Evolutionary conservation across 202 grass and related monocot species (phyloP).

Genomic region (Zoysia matrella): DNA sequence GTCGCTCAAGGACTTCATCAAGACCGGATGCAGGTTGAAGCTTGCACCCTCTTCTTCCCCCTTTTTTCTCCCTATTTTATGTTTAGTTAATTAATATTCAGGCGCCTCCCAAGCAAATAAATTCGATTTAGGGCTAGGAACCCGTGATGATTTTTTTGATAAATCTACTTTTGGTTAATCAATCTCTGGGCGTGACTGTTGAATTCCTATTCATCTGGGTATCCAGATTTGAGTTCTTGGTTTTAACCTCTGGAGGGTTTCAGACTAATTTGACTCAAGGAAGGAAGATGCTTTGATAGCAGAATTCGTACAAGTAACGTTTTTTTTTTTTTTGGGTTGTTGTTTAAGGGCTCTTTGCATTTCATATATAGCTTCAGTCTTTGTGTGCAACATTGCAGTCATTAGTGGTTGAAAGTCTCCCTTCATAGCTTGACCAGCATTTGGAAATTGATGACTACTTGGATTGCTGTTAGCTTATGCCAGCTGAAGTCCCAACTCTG

Average conservation of each 20-base stretch:
- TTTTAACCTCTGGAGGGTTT: background rate
- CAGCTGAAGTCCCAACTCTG: background rate
- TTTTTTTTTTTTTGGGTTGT: background rate
- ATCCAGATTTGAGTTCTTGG: background rate
- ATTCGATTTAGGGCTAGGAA: background rate
- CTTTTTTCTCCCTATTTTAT: background rate
- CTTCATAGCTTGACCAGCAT: background rate
- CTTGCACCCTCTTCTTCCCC: background rate
- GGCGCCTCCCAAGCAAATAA: background rate
- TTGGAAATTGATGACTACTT: background rate
- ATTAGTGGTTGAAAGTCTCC: background rate
- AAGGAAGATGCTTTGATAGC: background rate
- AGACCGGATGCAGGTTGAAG: slow-evolving; percentile 80
- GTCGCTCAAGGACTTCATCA: slow-evolving; percentile 90
- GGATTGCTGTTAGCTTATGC: background rate
- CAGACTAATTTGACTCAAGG: background rate
- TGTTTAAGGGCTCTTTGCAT: background rate
- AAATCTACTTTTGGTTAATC: background rate
- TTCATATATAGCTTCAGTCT: background rate
- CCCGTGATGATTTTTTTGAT: background rate
- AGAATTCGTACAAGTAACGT: background rate
- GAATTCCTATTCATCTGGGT: background rate
- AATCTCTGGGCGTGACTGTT: background rate
- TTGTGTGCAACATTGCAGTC: background rate
- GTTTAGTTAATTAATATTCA: background rate